Evolutionary conservation across 805 yeast genomes (phyloP).

Genomic region (Blastobotrys mokoenaii): DNA sequence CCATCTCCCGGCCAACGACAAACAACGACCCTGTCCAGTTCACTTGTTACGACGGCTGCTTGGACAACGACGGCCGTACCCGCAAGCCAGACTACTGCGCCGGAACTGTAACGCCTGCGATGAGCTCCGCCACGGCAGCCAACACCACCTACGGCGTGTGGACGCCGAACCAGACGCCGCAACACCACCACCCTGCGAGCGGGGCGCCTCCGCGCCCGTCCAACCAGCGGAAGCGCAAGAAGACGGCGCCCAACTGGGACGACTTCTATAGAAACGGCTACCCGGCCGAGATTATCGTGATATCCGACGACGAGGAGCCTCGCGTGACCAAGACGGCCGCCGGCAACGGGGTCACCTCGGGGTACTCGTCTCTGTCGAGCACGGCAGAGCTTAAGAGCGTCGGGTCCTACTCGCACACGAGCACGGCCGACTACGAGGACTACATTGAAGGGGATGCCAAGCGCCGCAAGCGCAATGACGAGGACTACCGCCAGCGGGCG

Average conservation of each 20-base stretch:
- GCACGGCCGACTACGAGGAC: slow-evolving; percentile 1
- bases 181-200: slow-evolving; percentile 42
- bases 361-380: background rate
- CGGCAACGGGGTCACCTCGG: background rate
- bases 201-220: slow-evolving; percentile 65
- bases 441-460: background rate
- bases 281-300: slow-evolving; percentile 28
- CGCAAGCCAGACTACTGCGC: no score
- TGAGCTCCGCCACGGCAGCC: no score
- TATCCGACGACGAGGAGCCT: slow-evolving; percentile 22
- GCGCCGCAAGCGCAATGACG: slow-evolving; percentile 3
- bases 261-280: slow-evolving; percentile 25
- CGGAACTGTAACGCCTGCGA: no score
- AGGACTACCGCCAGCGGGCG: background rate
- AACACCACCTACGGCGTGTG: background rate
- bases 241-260: slow-evolving; percentile 45
- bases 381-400: background rate
- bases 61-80: no score
- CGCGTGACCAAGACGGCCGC: slow-evolving; percentile 4
- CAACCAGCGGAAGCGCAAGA: slow-evolving; percentile 38
- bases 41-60: no score
- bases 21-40: no score
- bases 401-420: background rate
- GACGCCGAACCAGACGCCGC: slow-evolving; percentile 29
- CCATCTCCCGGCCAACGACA: no score